Evolutionary conservation across 1,139 yeast species (phyloP), one percentile per base, ranked within the genome.

Genomic region (Saccharomycopsis crataegensis): DNA sequence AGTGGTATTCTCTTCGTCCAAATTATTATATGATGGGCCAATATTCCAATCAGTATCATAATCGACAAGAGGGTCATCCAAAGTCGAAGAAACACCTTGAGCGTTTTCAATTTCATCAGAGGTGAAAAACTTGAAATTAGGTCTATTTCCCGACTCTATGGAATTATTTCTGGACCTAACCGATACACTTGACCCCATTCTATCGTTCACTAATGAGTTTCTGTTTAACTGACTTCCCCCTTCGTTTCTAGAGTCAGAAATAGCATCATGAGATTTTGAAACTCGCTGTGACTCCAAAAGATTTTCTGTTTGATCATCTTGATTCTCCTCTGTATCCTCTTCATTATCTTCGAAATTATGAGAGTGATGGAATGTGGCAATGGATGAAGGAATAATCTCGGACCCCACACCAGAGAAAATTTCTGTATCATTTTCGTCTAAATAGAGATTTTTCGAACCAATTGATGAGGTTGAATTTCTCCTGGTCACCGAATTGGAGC

Each of bases 381-480:
- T 86, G 0, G 97, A 87, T 31, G 96, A 86, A 1, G 99, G 98
- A 46, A 91, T 83, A 43, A 88, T 80, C 62, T 87, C 96, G 6
- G 91, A 82, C 0, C 89, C 88, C 0, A 96, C 96, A 43, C 98
- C 98, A 5, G 95, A 84, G 68, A 79, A 91, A 71, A 89, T 83
- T 67, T 91, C 97, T 48, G 70, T 64, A 52, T 59, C 65, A 57
- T 70, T 70, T 52, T 69, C 72, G 41, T 69, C 57, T 38, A 56
- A 49, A 34, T 50, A 56, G 14, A 46, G 31, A 16, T 36, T 46
- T 14, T 52, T 8, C 5, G 51, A 43, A 33, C 31, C 51, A 31
- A 16, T 45, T 6, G 49, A 48, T 5, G 56, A 53, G 16, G 42
- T 40, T 12, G 58, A 55, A 43, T 50, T 53, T 40, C 58, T 36